These are phyloP conservation scores for Kurtzmaniella cleridarum DNA, from an alignment of 805 yeast species.

Conservation along the genomic window DNA sequence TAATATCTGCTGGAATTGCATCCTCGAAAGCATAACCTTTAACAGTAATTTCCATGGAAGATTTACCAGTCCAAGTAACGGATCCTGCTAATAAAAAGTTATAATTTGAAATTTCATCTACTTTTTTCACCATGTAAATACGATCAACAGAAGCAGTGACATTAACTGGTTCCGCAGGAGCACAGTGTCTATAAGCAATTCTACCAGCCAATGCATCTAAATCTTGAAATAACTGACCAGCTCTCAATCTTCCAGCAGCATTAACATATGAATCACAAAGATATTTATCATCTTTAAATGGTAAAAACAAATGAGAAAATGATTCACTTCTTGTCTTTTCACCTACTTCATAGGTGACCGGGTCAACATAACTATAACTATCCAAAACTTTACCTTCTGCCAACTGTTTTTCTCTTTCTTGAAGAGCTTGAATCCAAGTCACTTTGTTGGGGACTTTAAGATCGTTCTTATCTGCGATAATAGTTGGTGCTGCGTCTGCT, in stretches of 20 bases:
- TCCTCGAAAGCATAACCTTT: slow-evolving; percentile 75
- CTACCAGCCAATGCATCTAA: slow-evolving; percentile 91
- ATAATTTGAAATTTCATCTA: slow-evolving; percentile 69
- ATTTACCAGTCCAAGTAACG: slow-evolving; percentile 91
- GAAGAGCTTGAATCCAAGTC: slow-evolving; percentile 84
- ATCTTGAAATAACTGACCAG: slow-evolving; percentile 92
- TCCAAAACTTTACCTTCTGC: slow-evolving; percentile 71
- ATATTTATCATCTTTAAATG: slow-evolving; percentile 80
- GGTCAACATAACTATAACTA: slow-evolving; percentile 65
- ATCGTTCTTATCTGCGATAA: slow-evolving; percentile 56
- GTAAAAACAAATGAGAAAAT: slow-evolving; percentile 61
- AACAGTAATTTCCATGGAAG: slow-evolving; percentile 93
- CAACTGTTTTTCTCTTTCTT: slow-evolving; percentile 63
- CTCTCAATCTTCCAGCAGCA: slow-evolving; percentile 85
- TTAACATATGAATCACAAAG: slow-evolving; percentile 83
- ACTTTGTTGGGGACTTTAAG: slow-evolving; percentile 42
- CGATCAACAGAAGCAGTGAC: slow-evolving; percentile 95
- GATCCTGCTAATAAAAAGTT: slow-evolving; percentile 85
- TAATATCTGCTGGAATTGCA: slow-evolving; percentile 46
- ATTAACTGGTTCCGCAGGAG: slow-evolving; percentile 94
- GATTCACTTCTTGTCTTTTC: slow-evolving; percentile 79
- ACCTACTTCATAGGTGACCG: slow-evolving; percentile 61
- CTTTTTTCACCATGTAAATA: slow-evolving; percentile 77
- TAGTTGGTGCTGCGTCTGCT: slow-evolving; percentile 73
- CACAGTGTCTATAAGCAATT: slow-evolving; percentile 85